Evolutionary conservation across 23 red algal species (phyloP).

Genomic region (Cyanidioschyzon merolae): DNA sequence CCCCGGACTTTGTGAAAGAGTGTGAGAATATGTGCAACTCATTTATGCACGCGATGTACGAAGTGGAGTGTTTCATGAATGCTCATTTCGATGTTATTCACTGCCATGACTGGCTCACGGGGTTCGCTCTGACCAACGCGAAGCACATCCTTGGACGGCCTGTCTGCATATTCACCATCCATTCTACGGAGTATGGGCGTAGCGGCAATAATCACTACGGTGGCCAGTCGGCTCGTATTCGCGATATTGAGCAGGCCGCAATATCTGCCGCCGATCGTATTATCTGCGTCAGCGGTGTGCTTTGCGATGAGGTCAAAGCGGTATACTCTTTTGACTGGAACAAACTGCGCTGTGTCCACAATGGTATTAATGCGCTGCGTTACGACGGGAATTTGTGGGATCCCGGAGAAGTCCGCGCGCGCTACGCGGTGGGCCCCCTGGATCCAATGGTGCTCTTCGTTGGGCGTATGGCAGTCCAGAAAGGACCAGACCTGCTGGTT

Average conservation of each 20-base stretch:
- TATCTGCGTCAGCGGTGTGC: conserved; percentile 69
- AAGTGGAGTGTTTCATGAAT: conserved; percentile 85
- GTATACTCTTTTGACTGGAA: conserved; percentile 87
- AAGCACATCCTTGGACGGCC: conserved; percentile 57
- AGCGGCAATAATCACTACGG: conserved; percentile 83
- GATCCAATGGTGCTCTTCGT: conserved; percentile 94
- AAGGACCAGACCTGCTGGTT: conserved; percentile 78
- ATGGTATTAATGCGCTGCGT: conserved; percentile 77
- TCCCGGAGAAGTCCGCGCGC: conserved; percentile 46
- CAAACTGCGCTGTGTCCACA: conserved; percentile 88
- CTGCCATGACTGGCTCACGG: conserved; percentile 85
- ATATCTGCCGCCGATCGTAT: conserved; percentile 58
- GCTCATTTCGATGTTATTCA: conserved; percentile 68
- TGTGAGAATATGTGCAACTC: conserved; percentile 54
- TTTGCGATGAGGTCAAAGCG: conserved; percentile 88
- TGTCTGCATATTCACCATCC: conserved; percentile 68
- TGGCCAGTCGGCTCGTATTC: conserved; percentile 78
- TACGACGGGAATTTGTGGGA: conserved; percentile 92
- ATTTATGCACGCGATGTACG: conserved; percentile 56
- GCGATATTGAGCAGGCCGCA: conserved; percentile 60
- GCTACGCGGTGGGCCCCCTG: conserved; percentile 77
- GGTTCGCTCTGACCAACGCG: conserved; percentile 60
- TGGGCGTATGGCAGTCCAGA: conserved; percentile 83
- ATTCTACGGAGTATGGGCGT: conserved; percentile 87
- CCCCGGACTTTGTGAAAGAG: conserved; percentile 81